phyloP scores from a whole-genome alignment of 192 early-diverging fungal genomes.

The Backusella circina region DNA sequence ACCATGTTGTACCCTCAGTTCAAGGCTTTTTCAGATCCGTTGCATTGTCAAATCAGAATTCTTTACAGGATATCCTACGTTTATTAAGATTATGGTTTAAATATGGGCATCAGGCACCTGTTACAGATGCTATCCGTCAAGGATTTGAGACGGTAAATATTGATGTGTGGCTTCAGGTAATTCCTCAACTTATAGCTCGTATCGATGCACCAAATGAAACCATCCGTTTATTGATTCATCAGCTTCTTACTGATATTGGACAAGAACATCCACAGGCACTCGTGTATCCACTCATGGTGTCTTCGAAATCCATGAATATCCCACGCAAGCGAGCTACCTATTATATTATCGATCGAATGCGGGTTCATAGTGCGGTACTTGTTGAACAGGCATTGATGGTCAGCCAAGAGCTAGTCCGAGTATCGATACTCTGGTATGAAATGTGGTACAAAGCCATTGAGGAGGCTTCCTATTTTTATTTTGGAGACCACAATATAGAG shows the following conservation, averaged over 20 bases:
- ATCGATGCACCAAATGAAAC: constrained; percentile 78
- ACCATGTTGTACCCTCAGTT: constrained; percentile 87
- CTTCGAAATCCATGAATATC: constrained; percentile 83
- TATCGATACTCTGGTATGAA: constrained; percentile 94
- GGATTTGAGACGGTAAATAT: constrained; percentile 82
- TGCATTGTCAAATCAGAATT: constrained; percentile 76
- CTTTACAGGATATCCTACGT: constrained; percentile 92
- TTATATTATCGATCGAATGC: constrained; percentile 89
- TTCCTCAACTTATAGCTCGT: constrained; percentile 94
- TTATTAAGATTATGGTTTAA: constrained; percentile 95
- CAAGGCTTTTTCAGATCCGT: constrained; percentile 93
- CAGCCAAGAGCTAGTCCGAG: constrained; percentile 94
- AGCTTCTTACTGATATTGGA: constrained; percentile 87
- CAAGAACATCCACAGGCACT: constrained; percentile 95
- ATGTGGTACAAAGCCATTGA: constrained; percentile 96
- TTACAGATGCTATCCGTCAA: constrained; percentile 74
- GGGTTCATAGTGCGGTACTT: constrained; percentile 71
- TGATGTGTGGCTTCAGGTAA: constrained; percentile 96
- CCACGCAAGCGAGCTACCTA: constrained; percentile 74
- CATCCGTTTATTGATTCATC: constrained; percentile 81
- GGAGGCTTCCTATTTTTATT: constrained; percentile 80
- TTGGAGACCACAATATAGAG: constrained; percentile 72
- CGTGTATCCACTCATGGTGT: constrained; percentile 93
- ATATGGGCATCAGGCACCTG: constrained; percentile 83
- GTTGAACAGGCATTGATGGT: constrained; percentile 94